Base-by-base conservation (phyloP, 768 basidiomycete genomes). In the Punctularia strigosozonata region DNA sequence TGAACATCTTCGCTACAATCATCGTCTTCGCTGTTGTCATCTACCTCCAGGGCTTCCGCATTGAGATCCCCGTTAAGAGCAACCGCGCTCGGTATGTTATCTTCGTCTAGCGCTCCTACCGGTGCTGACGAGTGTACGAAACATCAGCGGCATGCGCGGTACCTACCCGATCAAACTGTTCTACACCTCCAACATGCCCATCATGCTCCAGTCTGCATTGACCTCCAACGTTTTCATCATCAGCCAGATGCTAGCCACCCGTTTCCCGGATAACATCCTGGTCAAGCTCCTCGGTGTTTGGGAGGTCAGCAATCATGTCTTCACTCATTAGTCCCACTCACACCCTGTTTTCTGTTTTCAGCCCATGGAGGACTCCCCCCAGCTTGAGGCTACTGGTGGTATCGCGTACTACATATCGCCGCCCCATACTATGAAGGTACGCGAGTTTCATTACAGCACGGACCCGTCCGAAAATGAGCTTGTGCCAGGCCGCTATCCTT, bases 121-220 rank as follows among this genome's bases (percentile, higher is more conserved):
- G n/a, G n/a, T n/a, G n/a, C n/a, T n/a, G n/a, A n/a, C n/a, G n/a
- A n/a, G n/a, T n/a, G n/a, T n/a, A n/a, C n/a, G n/a, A n/a, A n/a
- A n/a, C n/a, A 89, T 91, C 80, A 75, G 91, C 42, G 95, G 95
- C n/a, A 91, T 97, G 59, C 74, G 92, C 22, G 92, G 88, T 30
- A 75, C 77, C 12, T 98, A 97, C 68, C 95, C 95, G 37, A 75
- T 99, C 67, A 98, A 98, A 66, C 77, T 98, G 25, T 98, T 99
- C 68, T 99, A 98, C 64, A 98, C 95, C 13, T 83, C 78, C 31
- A 99, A 98, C 68, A 99, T 97, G 94, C 94, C 94, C 41, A 98
- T 99, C 69, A 99, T 99, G 94, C 75, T 98, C 43, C 87, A 98
- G 64, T 80, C 76, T 12, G 92, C 92, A 12, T 66, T 98, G 41